Evolutionary conservation across 192 early-diverging fungal genomes (phyloP).

Genomic region (Linnemannia exigua): DNA sequence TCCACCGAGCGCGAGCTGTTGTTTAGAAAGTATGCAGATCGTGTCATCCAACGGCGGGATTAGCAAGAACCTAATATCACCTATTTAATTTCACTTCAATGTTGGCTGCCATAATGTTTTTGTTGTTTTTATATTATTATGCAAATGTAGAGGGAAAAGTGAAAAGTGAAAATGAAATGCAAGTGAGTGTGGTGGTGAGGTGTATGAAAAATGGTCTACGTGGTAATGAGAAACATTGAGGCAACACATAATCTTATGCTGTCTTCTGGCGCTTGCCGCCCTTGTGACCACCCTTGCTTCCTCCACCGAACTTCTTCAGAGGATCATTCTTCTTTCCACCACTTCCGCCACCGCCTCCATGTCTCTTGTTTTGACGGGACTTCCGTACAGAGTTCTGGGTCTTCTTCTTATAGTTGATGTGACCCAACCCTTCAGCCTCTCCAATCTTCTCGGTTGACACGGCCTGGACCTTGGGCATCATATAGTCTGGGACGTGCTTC

Average conservation of each 20-base stretch:
- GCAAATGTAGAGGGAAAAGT: not conserved
- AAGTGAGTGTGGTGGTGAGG: not conserved
- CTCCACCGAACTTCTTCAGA: constrained; percentile 49
- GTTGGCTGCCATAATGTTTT: not conserved
- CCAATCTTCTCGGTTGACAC: constrained; percentile 53
- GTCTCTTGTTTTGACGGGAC: constrained; percentile 30
- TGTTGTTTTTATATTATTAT: constrained; percentile 13
- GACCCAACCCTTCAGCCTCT: constrained; percentile 38
- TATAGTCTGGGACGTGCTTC: constrained; percentile 94
- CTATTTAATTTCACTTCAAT: not conserved
- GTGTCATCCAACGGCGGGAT: constrained; percentile 46
- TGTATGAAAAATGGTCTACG: not conserved
- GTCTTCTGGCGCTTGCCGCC: constrained; percentile 55
- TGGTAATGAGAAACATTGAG: not conserved
- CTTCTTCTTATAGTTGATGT: constrained; percentile 51
- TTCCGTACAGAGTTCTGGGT: constrained; percentile 42
- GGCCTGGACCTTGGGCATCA: constrained; percentile 85
- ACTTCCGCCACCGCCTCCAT: not conserved
- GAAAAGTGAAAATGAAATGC: constrained; percentile 10
- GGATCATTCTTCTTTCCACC: constrained; percentile 58
- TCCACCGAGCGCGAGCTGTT: constrained; percentile 76
- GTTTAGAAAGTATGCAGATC: constrained; percentile 73
- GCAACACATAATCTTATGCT: constrained; percentile 11
- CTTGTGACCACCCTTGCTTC: constrained; percentile 19
- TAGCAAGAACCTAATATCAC: not conserved